phyloP scores from a whole-genome alignment of 306 rosid species.

The Mucuna pruriens region DNA sequence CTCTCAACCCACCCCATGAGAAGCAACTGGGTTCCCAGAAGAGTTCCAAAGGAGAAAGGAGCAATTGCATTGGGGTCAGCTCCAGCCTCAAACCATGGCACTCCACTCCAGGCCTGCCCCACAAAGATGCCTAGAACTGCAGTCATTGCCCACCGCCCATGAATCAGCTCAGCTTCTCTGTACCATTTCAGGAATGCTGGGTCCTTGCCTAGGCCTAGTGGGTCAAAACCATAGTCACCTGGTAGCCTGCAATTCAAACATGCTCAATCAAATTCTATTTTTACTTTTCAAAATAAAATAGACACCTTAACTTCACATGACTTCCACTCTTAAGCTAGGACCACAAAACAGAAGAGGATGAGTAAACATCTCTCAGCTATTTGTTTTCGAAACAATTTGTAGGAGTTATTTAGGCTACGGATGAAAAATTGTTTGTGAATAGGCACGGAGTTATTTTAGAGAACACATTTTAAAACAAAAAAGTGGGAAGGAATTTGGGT shows the following conservation, averaged over 20 bases:
- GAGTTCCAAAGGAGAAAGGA: constrained; percentile 94
- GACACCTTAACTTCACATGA: too few relatives aligned
- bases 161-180: constrained; percentile 99
- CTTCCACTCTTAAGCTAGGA: not conserved
- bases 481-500: not conserved
- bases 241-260: constrained; percentile 68
- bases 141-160: constrained; percentile 98
- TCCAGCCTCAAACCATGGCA: constrained; percentile 98
- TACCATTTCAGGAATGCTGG: constrained; percentile 96
- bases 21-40: constrained; percentile 86
- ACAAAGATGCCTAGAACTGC: constrained; percentile 94
- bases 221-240: constrained; percentile 97
- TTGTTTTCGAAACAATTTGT: not conserved
- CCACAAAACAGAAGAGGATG: not conserved
- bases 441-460: not conserved
- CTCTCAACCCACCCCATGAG: constrained; percentile 99
- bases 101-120: constrained; percentile 98
- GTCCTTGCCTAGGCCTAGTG: constrained; percentile 91
- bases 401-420: not conserved
- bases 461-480: not conserved
- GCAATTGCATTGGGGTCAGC: constrained; percentile 90
- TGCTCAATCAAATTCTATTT: not conserved
- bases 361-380: not conserved
- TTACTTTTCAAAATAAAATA: too few relatives aligned
- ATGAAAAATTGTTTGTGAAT: not conserved